Evolutionary conservation across 768 basidiomycete species (phyloP), one percentile per base, ranked within the genome.

Genomic region (Kwoniella bestiolae): DNA sequence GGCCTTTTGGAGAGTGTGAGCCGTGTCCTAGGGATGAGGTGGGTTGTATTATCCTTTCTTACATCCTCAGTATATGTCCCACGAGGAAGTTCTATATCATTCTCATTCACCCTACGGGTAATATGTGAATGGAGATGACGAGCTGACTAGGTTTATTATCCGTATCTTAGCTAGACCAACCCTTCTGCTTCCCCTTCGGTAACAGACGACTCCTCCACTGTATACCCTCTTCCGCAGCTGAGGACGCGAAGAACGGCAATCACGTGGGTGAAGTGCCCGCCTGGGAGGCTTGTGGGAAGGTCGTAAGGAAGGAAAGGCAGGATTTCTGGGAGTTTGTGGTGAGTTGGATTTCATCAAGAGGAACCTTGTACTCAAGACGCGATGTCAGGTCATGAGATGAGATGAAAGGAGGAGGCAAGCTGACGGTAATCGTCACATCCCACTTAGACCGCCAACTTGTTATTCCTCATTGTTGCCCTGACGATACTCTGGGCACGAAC

Each of bases 131-230:
- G n/a, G n/a, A n/a, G n/a, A n/a, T n/a, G n/a, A n/a, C n/a, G n/a
- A n/a, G n/a, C 38, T 8, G 46, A 49, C 25, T 21, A 49, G 12
- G 21, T 7, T 26, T 49, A 26, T 5, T 31, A 28, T n/a, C 53
- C 1, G 12, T 29, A 60, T 69, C 57, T 67, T 68, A 94, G 92
- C 83, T 91, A 34, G 83, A 88, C 73, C 87, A 94, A 83, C 93
- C 94, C 2, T 95, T 90, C 81, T 97, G 94, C 82, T 88, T 91
- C 76, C 94, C 94, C n/a, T 95, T 93, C 77, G 94, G 94, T 56
- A 94, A 94, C 81, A 87, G 94, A 25, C 88, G 91, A 21, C 85
- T 93, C 44, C 85, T 94, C 84, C 94, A 94, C 77, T 97, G 94
- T 66, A 76, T 86, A 34, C 80, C 75, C 18, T 72, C 71, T 32